Conservation (phyloP, 164 flowering plant species). For the Macadamia tetraphylla region DNA sequence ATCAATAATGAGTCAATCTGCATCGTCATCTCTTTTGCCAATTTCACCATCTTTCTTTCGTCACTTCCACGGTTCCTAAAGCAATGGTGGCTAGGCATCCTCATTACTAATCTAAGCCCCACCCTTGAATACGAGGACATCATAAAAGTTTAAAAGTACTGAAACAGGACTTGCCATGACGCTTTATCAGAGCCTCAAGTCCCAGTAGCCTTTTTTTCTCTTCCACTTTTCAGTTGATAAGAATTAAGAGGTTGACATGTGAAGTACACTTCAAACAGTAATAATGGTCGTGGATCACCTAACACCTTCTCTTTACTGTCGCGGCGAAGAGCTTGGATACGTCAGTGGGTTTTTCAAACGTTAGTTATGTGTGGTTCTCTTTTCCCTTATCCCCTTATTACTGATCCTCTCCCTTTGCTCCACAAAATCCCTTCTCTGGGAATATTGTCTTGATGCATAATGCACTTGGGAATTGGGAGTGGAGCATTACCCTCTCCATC, state of each 20-base stretch:
- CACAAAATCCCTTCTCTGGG: neutral
- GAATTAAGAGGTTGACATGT: neutral
- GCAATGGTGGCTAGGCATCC: no score
- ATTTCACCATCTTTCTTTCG: no score
- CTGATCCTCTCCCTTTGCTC: slow-evolving; percentile 5
- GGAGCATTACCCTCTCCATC: slow-evolving; percentile 26
- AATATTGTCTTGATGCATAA: neutral
- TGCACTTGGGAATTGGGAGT: neutral
- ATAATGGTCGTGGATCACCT: slow-evolving; percentile 37
- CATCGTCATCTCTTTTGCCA: no score
- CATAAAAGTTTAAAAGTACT: no score
- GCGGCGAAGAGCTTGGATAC: slow-evolving; percentile 27
- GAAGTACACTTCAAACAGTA: no score
- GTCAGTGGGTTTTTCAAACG: slow-evolving; percentile 29
- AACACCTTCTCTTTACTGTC: slow-evolving; percentile 9
- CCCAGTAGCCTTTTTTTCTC: neutral
- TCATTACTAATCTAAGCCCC: no score
- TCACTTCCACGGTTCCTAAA: no score
- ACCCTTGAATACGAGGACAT: no score
- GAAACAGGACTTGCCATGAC: no score
- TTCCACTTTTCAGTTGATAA: neutral
- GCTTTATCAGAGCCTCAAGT: no score
- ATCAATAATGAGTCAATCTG: no score
- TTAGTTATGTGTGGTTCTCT: slow-evolving; percentile 83
- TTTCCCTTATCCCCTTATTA: slow-evolving; percentile 67